Percentiles rank a stretch among this genome's conserved stretches.
These are phyloP conservation scores for Phytophthora lateralis DNA, from an alignment of 352 stramenopile genomes.

Conservation along the genomic window DNA sequence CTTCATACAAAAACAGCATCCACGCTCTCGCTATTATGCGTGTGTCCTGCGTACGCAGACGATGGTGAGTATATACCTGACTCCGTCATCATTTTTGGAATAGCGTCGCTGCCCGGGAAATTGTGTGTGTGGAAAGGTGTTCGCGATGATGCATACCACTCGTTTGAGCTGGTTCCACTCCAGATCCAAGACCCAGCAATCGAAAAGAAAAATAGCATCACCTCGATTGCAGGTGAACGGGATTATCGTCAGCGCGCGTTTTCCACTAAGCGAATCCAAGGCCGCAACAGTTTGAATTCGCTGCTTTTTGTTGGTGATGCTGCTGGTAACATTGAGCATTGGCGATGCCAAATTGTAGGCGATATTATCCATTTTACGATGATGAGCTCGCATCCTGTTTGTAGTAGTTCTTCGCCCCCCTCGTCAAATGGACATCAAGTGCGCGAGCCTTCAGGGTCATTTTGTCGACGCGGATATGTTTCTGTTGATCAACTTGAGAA, in stretches of 20 bases:
- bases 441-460: conserved; percentile 19
- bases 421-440: conserved; percentile 10
- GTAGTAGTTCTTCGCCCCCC: conserved; percentile 3
- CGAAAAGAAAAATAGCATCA: conserved; percentile 63
- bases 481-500: conserved; percentile 18
- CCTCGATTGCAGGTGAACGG: conserved; percentile 74
- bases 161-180: conserved; percentile 58
- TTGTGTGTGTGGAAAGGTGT: conserved; percentile 72
- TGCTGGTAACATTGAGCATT: conserved; percentile 68
- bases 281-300: conserved; percentile 59
- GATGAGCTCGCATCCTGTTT: conserved; percentile 58
- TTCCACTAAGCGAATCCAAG: conserved; percentile 44
- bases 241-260: conserved; percentile 86
- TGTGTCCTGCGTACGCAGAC: conserved; percentile 76
- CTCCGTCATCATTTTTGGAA: conserved; percentile 72
- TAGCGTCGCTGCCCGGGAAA: conserved; percentile 51
- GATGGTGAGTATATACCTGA: conserved; percentile 79
- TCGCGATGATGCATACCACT: conserved; percentile 31
- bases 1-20: conserved; percentile 40
- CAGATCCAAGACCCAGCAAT: conserved; percentile 56
- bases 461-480: conserved; percentile 46
- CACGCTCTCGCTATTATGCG: conserved; percentile 54
- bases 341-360: conserved; percentile 64
- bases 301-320: conserved; percentile 78
- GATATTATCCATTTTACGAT: conserved; percentile 71